phyloP scores from a whole-genome alignment of 1,139 yeast genomes.

The Saccharomyces pastorianus region DNA sequence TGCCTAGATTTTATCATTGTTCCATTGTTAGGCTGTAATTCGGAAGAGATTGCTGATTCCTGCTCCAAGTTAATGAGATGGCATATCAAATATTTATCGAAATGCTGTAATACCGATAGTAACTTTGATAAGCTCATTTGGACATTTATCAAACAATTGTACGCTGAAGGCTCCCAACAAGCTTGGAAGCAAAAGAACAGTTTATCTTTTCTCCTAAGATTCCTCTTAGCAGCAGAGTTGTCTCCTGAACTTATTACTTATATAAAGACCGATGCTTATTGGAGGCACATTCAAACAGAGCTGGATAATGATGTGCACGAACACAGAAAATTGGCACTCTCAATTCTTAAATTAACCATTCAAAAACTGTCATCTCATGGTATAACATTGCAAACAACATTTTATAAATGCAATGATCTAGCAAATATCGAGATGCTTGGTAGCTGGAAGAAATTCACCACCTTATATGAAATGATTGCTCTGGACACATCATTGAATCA shows the following conservation, averaged over 20 bases:
- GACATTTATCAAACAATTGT: conserved; percentile 38
- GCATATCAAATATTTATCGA: conserved; percentile 14
- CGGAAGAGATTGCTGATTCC: conserved; percentile 12
- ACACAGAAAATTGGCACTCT: conserved; percentile 61
- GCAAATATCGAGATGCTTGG: conserved; percentile 33
- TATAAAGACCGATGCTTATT: conserved; percentile 41
- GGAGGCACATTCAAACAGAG: conserved; percentile 53
- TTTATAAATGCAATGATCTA: conserved; percentile 42
- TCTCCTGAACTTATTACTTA: conserved; percentile 32
- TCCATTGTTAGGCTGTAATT: conserved; percentile 14
- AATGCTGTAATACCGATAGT: conserved; percentile 6
- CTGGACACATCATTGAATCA: conserved; percentile 84
- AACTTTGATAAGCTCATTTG: conserved; percentile 34
- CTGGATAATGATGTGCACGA: conserved; percentile 55
- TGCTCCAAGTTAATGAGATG: conserved; percentile 24
- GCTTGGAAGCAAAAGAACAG: conserved; percentile 38
- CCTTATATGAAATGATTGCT: conserved; percentile 72
- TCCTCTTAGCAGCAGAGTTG: conserved; percentile 29
- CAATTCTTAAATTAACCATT: conserved; percentile 57
- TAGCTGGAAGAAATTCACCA: conserved; percentile 66
- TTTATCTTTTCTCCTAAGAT: conserved; percentile 50
- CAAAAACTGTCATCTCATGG: conserved; percentile 23
- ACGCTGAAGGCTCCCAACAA: conserved; percentile 19
- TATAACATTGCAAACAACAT: conserved; percentile 23
- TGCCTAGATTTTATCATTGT: conserved; percentile 15